A percentile compares a stretch with the other conserved stretches of the same genome.
phyloP scores from a whole-genome alignment of 2,329 filamentous ascomycete species.

The Trichoderma sp. region DNA sequence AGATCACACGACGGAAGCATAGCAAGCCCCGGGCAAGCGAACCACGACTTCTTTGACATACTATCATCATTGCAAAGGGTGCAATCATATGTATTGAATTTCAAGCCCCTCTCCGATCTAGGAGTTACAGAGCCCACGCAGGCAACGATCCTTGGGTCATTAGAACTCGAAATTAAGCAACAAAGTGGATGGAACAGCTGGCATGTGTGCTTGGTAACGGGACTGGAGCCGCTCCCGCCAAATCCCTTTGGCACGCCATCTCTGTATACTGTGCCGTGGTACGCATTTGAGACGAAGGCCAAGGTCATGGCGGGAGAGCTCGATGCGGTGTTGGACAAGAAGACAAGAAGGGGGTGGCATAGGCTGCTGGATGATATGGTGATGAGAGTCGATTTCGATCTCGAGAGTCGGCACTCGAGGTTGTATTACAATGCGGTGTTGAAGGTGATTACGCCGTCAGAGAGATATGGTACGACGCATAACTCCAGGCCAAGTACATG shows the following conservation, averaged over 20 bases:
- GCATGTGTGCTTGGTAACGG: slow-evolving; percentile 27
- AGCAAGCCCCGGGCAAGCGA: not conserved
- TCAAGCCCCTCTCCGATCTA: slow-evolving; percentile 28
- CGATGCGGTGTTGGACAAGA: not conserved
- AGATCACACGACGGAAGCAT: not conserved
- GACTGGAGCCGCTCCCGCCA: slow-evolving; percentile 30
- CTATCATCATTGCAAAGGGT: not conserved
- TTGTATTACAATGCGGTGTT: slow-evolving; percentile 31
- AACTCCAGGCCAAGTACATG: not conserved
- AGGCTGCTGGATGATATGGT: not conserved
- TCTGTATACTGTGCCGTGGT: slow-evolving; percentile 33
- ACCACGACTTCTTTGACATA: not conserved
- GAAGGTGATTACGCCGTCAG: not conserved
- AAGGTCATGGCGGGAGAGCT: slow-evolving; percentile 25
- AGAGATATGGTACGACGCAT: not conserved
- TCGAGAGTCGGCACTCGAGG: slow-evolving; percentile 30
- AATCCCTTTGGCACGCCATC: slow-evolving; percentile 33
- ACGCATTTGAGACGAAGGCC: slow-evolving; percentile 29
- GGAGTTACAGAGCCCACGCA: slow-evolving; percentile 25
- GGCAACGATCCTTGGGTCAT: slow-evolving; percentile 28
- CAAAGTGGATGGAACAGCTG: slow-evolving; percentile 11
- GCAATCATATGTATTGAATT: slow-evolving; percentile 33
- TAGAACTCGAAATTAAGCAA: slow-evolving; percentile 27
- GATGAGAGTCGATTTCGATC: slow-evolving; percentile 24
- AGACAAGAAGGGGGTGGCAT: not conserved